A percentile compares a stretch with the other conserved stretches of the same genome.
Conservation (phyloP, 805 yeast genomes). For the Cyberlindnera americana region DNA sequence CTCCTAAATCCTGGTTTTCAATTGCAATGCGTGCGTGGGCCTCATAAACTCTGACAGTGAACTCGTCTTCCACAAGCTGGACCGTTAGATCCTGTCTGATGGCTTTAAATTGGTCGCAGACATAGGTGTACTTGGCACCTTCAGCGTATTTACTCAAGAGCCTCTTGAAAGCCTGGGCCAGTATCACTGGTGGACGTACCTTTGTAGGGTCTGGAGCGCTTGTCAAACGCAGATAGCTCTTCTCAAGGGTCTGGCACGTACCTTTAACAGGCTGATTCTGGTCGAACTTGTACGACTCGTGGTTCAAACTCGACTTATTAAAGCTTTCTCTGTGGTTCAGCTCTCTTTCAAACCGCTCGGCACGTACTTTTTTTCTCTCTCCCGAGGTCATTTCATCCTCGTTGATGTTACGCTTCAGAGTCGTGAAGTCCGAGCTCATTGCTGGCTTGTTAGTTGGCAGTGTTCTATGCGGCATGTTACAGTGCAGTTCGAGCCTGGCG, state of each 20-base stretch:
- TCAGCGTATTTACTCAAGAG: constrained; percentile 50
- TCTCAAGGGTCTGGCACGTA: constrained; percentile 61
- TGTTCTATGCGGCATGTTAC: constrained; percentile 11
- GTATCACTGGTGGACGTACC: constrained; percentile 69
- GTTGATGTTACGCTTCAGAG: not conserved
- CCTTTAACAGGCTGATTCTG: constrained; percentile 52
- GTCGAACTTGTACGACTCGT: constrained; percentile 31
- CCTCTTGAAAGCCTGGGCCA: constrained; percentile 53
- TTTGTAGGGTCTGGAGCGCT: constrained; percentile 84
- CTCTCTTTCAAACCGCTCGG: constrained; percentile 34
- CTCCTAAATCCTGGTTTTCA: constrained; percentile 82
- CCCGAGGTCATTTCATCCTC: constrained; percentile 23
- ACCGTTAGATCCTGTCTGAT: constrained; percentile 91
- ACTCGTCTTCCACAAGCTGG: constrained; percentile 75
- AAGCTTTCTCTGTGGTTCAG: constrained; percentile 12
- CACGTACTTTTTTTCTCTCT: constrained; percentile 32
- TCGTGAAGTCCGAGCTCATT: not conserved
- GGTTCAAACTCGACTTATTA: constrained; percentile 24
- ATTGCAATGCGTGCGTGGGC: constrained; percentile 85
- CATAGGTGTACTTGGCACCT: constrained; percentile 62
- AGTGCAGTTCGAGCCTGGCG: constrained; percentile 14
- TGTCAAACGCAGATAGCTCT: constrained; percentile 77
- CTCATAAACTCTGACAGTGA: constrained; percentile 78
- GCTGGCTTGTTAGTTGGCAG: constrained; percentile 4
- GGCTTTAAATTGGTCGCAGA: constrained; percentile 88